Evolutionary conservation across 108 stramenopile species (phyloP), one percentile per base, ranked within the genome.

Genomic region (Skeletonema marinoi): DNA sequence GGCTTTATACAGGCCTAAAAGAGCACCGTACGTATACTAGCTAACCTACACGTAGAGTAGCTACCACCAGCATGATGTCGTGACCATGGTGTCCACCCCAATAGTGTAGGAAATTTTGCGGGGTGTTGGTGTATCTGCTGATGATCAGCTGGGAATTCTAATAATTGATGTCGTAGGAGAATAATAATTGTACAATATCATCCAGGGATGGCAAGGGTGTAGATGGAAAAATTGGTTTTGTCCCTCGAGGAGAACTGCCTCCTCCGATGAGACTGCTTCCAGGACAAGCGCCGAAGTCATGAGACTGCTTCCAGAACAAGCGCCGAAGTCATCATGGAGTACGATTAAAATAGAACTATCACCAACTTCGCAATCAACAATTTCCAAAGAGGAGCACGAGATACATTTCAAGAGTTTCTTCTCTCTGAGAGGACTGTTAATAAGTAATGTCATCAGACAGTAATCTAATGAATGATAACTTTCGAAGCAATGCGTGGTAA

Each of bases 141-240:
- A n/a, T n/a, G n/a, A 82, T 42, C 63, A 81, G 14, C 65, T 94
- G 36, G 90, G 90, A 4, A 85, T 94, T 58, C 16, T 75, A 12
- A n/a, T n/a, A n/a, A 91, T 94, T 80, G 89, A 94, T 61, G 93
- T 94, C 12, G 86, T 81, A 9, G 93, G 93, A 16, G 87, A n/a
- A n/a, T n/a, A n/a, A n/a, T n/a, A 94, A 46, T 69, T 94, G 10
- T 75, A 78, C n/a, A n/a, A n/a, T n/a, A n/a, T 86, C 93, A 7
- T 80, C 88, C 0, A 50, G 30, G 19, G 89, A 92, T 64, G 88
- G 90, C 0, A 87, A 50, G 66, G 90, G 90, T 7, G 89, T 91
- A 25, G 82, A 78, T n/a, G 93, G 93, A 19, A 82, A 77, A 32
- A 90, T 94, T 70, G 86, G 89, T 0, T 94, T 92, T 72, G 81